phyloP scores from a whole-genome alignment of 257 asterid genomes.

The Handroanthus guayacan region DNA sequence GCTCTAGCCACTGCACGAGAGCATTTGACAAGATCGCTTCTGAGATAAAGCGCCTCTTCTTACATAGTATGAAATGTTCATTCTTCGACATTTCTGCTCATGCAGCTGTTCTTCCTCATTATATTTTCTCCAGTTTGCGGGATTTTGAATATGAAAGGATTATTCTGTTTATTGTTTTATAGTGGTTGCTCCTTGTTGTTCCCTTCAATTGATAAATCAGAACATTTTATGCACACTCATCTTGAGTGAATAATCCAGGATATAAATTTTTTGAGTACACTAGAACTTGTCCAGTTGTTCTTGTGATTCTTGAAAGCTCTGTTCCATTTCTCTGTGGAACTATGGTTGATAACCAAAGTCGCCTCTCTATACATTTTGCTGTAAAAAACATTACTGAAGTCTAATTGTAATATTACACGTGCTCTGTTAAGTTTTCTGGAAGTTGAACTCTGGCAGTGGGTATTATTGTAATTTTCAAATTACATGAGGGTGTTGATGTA shows the following conservation, averaged over 20 bases:
- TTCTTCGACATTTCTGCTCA: constrained; percentile 26
- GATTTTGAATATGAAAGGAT: not conserved
- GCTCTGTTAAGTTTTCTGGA: no score
- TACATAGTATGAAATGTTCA: constrained; percentile 6
- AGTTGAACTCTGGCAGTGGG: no score
- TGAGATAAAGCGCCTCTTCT: constrained; percentile 45
- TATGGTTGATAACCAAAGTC: no score
- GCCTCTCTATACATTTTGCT: no score
- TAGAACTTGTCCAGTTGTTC: no score
- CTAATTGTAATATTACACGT: no score
- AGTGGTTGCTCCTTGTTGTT: not conserved
- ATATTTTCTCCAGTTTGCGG: constrained; percentile 11
- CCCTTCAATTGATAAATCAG: not conserved
- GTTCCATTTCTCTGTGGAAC: no score
- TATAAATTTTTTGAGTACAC: no score
- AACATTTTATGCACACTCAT: not conserved
- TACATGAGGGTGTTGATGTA: no score
- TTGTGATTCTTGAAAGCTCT: no score
- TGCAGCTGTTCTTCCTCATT: not conserved
- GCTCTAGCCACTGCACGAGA: constrained; percentile 87
- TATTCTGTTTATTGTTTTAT: not conserved
- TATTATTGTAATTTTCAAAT: no score
- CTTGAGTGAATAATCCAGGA: not conserved
- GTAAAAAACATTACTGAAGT: no score
- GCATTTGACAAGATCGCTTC: constrained; percentile 78